Evolutionary conservation across 345 rosid species (phyloP).

Genomic region (Microcos paniculata): DNA sequence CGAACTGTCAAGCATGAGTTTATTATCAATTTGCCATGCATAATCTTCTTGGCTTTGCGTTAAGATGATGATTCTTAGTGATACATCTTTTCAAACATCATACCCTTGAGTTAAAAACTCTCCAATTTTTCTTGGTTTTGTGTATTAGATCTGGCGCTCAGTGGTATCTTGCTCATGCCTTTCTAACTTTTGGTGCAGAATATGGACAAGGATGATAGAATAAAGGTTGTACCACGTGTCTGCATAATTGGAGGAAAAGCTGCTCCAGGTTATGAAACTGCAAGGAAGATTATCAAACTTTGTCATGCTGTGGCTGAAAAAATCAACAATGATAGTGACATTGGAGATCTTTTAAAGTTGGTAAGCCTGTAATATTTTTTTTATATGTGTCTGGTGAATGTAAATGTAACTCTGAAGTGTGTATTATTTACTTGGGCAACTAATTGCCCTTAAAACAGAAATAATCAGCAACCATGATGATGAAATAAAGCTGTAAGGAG

Average conservation of each 20-base stretch:
- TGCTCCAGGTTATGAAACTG: conserved; percentile 52
- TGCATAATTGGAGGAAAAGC: conserved; percentile 56
- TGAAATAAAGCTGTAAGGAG: neutral
- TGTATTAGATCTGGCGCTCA: neutral
- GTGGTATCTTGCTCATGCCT: neutral
- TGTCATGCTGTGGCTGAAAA: conserved; percentile 46
- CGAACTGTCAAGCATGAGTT: neutral
- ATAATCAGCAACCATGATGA: conserved; percentile 1
- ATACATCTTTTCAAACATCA: neutral
- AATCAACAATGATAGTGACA: conserved; percentile 42
- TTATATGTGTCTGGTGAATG: neutral
- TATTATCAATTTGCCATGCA: neutral
- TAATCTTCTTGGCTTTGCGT: neutral
- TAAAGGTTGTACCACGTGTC: conserved; percentile 48
- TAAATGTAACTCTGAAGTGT: neutral
- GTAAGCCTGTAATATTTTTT: conserved; percentile 15
- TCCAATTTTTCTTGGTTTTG: neutral
- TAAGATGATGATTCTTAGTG: neutral
- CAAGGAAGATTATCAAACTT: conserved; percentile 48
- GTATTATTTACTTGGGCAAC: neutral
- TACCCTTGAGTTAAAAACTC: neutral
- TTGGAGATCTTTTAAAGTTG: conserved; percentile 49
- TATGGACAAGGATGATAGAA: conserved; percentile 40
- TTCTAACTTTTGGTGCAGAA: conserved; percentile 25
- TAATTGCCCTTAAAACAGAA: conserved; percentile 2